These are phyloP conservation scores for Ustulina deusta DNA, from an alignment of 2,329 filamentous ascomycete species.

Conservation along the genomic window DNA sequence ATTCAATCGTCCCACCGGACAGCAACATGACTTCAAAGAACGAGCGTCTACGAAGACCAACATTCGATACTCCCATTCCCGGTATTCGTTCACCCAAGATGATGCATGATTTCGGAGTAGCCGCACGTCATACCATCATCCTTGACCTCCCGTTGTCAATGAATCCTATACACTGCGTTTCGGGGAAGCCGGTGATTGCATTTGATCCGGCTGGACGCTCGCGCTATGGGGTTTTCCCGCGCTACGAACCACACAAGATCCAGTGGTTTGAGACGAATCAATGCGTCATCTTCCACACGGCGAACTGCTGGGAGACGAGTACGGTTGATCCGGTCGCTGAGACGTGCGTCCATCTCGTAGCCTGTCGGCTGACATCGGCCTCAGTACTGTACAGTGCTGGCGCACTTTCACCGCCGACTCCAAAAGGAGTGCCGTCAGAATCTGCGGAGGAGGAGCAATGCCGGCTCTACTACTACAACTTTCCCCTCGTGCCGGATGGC, in stretches of 20 bases:
- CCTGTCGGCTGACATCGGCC: slow-evolving; percentile 74
- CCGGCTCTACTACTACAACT: slow-evolving; percentile 76
- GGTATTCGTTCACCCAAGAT: slow-evolving; percentile 74
- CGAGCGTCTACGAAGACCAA: slow-evolving; percentile 45
- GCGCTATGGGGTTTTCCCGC: slow-evolving; percentile 76
- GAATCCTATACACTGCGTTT: slow-evolving; percentile 70
- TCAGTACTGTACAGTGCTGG: slow-evolving; percentile 74
- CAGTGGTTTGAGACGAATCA: slow-evolving; percentile 76
- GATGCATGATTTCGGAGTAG: slow-evolving; percentile 83
- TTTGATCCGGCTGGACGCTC: slow-evolving; percentile 69
- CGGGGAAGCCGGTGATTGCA: slow-evolving; percentile 66
- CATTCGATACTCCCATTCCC: slow-evolving; percentile 67
- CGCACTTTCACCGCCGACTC: slow-evolving; percentile 68
- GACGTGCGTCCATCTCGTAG: slow-evolving; percentile 70
- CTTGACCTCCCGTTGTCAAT: slow-evolving; percentile 76
- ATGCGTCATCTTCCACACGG: slow-evolving; percentile 79
- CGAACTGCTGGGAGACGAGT: slow-evolving; percentile 74
- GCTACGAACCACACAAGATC: slow-evolving; percentile 66
- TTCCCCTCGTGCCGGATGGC: slow-evolving; percentile 57
- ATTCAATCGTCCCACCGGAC: slow-evolving; percentile 60
- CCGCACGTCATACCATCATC: slow-evolving; percentile 71
- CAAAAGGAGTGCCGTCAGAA: slow-evolving; percentile 51
- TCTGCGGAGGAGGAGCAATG: slow-evolving; percentile 73
- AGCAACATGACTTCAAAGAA: slow-evolving; percentile 43
- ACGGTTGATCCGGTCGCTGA: slow-evolving; percentile 44